Conservation (phyloP, 2,329 filamentous ascomycete genomes). For the Fusarium drepaniforme region DNA sequence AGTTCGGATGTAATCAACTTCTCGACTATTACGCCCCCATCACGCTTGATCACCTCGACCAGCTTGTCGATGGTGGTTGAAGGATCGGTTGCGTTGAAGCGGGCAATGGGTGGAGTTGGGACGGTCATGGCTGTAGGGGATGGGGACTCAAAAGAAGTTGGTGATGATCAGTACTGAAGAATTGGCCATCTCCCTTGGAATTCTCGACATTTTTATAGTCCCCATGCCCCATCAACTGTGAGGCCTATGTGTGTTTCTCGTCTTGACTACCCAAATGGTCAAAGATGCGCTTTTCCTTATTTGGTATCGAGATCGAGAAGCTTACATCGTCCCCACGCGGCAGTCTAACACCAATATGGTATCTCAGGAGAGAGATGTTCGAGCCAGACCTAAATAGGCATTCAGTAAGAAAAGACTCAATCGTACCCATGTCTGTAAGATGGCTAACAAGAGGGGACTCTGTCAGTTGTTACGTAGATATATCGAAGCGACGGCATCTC, state of each 20-base stretch:
- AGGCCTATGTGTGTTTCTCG: neutral
- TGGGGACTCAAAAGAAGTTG: neutral
- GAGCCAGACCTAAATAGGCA: neutral
- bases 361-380: neutral
- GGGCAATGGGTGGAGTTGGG: neutral
- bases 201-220: neutral
- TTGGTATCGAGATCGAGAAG: neutral
- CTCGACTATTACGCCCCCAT: conserved; percentile 53
- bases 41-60: conserved; percentile 25
- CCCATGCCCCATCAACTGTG: neutral
- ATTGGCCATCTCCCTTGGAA: neutral
- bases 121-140: neutral
- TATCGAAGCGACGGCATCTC: neutral
- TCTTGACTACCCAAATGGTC: neutral
- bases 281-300: neutral
- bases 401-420: neutral
- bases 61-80: neutral
- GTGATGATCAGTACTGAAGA: neutral
- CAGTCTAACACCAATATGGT: neutral
- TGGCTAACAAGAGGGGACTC: neutral
- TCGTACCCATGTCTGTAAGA: neutral
- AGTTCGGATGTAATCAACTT: conserved; percentile 49
- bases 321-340: neutral
- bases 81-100: neutral
- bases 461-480: neutral